Evolutionary conservation across 1,284 basidiomycete genomes (phyloP), one percentile per base, ranked within the genome.

Genomic region (Austroboletus niveus): DNA sequence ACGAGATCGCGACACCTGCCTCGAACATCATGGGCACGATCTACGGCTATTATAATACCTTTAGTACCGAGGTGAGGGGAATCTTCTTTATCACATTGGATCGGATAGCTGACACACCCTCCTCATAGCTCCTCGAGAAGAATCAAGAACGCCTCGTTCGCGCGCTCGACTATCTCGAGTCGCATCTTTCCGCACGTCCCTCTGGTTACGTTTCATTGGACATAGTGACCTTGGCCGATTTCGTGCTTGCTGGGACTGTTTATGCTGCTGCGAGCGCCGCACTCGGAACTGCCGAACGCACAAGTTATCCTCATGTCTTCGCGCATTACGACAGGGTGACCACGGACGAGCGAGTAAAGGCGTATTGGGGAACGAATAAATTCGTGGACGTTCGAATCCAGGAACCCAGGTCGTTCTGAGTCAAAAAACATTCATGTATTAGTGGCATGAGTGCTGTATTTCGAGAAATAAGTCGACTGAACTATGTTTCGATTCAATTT

Each of bases 201-300:
- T 84, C 76, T 74, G 54, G 47, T 10, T 54, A 57, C 39, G 68
- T 84, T 52, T 80, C 81, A 46, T 75, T 75, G 53, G 77, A 84
- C 67, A 76, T 80, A 56, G 70, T 84, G 66, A 79, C 81, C 47
- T 70, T 82, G 45, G 83, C 80, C 55, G 83, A 86, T 64, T 64
- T 85, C 61, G 66, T 73, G 47, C 38, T 81, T 55, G 78, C 70
- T 20, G 65, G 75, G 24, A 58, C 69, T 55, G 61, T 78, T 48
- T 52, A 57, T 56, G 52, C 56, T 55, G 45, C 57, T 20, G 59
- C 61, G 38, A 48, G 46, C 29, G 59, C 61, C 49, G 55, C 71
- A 48, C 61, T 78, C 52, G 78, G 76, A 60, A 68, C 69, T 34
- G 57, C 66, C 20, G 59, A 65, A 47, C 70, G 78, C 45, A 58